These are phyloP conservation scores for Phlebopus sp. DNA, from an alignment of 1,284 basidiomycete genomes.

Conservation along the genomic window DNA sequence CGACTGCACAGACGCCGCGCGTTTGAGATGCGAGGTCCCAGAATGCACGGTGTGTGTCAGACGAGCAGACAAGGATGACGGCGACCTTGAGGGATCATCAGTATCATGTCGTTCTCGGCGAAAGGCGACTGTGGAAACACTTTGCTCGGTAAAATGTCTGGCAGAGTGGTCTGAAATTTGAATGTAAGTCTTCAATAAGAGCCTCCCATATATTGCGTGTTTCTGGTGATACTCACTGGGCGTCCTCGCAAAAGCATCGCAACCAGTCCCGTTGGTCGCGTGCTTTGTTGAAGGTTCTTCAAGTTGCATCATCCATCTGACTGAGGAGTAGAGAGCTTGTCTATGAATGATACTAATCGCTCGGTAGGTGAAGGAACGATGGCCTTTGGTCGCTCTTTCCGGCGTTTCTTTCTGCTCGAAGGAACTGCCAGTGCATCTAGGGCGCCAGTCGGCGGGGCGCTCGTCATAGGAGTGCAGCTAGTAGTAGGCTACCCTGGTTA, in stretches of 20 bases:
- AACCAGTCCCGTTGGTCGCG: no score
- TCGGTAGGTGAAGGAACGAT: no score
- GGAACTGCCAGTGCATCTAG: constrained; percentile 5
- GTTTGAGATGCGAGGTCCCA: constrained; percentile 15
- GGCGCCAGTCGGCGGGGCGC: no score
- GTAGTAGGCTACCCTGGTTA: constrained; percentile 41
- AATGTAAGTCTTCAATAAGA: no score
- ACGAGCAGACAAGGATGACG: constrained; percentile 13
- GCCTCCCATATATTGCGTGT: constrained; percentile 49
- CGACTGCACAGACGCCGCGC: no score
- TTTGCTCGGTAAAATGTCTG: constrained; percentile 65
- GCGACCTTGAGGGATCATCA: no score
- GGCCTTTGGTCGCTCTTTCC: constrained; percentile 33
- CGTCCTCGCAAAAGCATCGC: no score
- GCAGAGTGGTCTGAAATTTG: no score
- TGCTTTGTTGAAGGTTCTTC: no score
- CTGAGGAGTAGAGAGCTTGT: constrained; percentile 63
- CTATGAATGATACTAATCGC: constrained; percentile 71
- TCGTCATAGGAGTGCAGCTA: constrained; percentile 42
- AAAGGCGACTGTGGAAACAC: constrained; percentile 62
- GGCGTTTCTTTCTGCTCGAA: constrained; percentile 32
- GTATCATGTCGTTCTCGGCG: constrained; percentile 41
- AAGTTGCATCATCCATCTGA: constrained; percentile 36
- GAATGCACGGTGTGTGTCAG: constrained; percentile 13
- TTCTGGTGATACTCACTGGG: no score